Conservation (phyloP, 176 grass and related monocot genomes). For the Avena atlantica region DNA sequence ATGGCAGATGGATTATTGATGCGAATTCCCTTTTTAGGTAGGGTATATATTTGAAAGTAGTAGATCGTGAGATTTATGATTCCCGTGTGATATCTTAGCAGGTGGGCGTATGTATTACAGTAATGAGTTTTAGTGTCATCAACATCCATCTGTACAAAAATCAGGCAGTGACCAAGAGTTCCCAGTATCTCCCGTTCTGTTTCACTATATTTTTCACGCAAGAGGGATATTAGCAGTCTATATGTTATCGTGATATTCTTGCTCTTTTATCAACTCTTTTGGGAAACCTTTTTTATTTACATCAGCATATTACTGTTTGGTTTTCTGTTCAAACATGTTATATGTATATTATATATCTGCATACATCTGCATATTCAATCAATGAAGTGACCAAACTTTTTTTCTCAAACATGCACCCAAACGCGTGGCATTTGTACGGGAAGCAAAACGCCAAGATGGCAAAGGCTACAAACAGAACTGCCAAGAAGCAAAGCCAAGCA, state of each 20-base stretch:
- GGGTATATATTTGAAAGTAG: constrained; percentile 26
- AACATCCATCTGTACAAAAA: constrained; percentile 12
- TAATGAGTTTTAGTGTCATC: not conserved
- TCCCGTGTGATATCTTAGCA: not conserved
- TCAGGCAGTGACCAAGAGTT: not conserved
- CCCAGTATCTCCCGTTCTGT: not conserved
- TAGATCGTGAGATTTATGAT: constrained; percentile 34
- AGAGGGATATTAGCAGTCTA: not conserved
- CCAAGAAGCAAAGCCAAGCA: not conserved
- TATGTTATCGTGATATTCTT: not conserved
- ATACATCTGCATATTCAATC: not conserved
- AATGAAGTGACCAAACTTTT: not conserved
- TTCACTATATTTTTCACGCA: not conserved
- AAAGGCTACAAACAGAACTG: not conserved
- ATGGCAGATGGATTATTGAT: constrained; percentile 14
- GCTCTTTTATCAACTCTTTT: not conserved
- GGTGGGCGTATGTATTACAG: not conserved
- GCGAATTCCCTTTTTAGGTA: constrained; percentile 39
- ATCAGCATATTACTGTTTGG: not conserved
- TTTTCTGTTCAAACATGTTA: not conserved
- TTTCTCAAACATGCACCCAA: not conserved
- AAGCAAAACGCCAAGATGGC: not conserved
- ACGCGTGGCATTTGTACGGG: not conserved
- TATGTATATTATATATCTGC: not conserved
- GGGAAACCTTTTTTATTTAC: not conserved